Evolutionary conservation across 2,329 filamentous ascomycete genomes (phyloP).

Genomic region (Colletotrichum sojae): DNA sequence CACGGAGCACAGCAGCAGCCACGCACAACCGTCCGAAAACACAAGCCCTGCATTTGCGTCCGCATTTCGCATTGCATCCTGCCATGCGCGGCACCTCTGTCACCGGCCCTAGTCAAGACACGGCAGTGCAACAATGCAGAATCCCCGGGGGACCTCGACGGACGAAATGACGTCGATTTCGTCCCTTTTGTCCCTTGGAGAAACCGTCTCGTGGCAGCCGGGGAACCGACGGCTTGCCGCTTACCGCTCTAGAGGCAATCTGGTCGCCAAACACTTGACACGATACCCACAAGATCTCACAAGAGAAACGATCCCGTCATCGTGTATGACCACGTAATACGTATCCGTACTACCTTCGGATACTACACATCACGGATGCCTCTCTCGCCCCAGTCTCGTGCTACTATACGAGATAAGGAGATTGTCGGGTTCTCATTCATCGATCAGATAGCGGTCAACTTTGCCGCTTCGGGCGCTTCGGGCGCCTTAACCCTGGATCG

Average conservation of each 20-base stretch:
- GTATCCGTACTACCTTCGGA: neutral
- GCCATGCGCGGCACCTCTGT: constrained; percentile 11
- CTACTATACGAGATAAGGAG: neutral
- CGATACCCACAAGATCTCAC: constrained; percentile 2
- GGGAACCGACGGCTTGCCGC: neutral
- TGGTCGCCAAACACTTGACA: neutral
- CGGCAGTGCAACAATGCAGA: constrained; percentile 7
- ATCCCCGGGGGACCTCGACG: neutral
- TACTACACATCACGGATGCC: neutral
- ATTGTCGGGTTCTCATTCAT: too few relatives aligned
- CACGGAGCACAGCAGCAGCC: neutral
- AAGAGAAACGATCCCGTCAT: constrained; percentile 24
- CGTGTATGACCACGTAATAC: neutral
- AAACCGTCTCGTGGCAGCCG: too few relatives aligned
- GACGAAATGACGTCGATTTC: constrained; percentile 33
- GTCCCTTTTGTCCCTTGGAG: too few relatives aligned
- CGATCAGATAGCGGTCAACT: neutral
- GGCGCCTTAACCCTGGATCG: constrained; percentile 19
- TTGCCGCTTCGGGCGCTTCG: constrained; percentile 6
- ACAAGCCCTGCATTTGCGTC: constrained; percentile 6
- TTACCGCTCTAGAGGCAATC: neutral
- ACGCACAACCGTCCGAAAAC: constrained; percentile 24
- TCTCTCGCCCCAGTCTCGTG: too few relatives aligned
- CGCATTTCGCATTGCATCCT: constrained; percentile 20
- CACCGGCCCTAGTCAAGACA: constrained; percentile 21